These are phyloP conservation scores for Penicillium tannophilum DNA, from an alignment of 495 filamentous ascomycete species.

Conservation along the genomic window DNA sequence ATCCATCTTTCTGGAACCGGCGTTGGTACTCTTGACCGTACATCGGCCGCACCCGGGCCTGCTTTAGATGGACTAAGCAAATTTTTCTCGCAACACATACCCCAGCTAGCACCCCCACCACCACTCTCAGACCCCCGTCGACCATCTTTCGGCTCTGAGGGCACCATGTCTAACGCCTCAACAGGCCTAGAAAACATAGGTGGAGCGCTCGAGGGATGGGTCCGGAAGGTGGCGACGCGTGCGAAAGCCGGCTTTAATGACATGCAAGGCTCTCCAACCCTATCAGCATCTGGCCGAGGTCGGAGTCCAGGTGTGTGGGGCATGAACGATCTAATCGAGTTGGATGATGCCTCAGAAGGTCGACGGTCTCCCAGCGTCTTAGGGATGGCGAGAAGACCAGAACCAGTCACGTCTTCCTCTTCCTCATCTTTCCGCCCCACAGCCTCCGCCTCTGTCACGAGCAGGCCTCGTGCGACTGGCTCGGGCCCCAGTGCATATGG, in stretches of 20 bases:
- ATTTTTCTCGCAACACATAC: slow-evolving; percentile 75
- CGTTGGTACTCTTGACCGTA: slow-evolving; percentile 74
- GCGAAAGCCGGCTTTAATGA: slow-evolving; percentile 45
- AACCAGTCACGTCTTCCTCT: slow-evolving; percentile 25
- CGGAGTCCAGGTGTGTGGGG: slow-evolving; percentile 41
- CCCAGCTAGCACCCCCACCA: slow-evolving; percentile 59
- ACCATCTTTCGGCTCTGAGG: slow-evolving; percentile 45
- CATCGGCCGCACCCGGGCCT: slow-evolving; percentile 73
- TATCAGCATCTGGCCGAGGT: slow-evolving; percentile 34
- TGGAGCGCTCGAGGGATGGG: slow-evolving; percentile 84
- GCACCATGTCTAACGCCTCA: slow-evolving; percentile 47
- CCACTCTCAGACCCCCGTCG: slow-evolving; percentile 33
- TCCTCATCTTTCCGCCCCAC: slow-evolving; percentile 30
- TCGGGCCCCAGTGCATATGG: slow-evolving; percentile 12
- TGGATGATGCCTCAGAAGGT: slow-evolving; percentile 61
- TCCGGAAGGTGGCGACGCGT: slow-evolving; percentile 71
- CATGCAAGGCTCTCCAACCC: slow-evolving; percentile 33
- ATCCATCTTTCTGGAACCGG: slow-evolving; percentile 71
- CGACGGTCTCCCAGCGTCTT: slow-evolving; percentile 28
- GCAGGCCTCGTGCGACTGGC: slow-evolving; percentile 42
- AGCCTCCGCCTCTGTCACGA: slow-evolving; percentile 39
- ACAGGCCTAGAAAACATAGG: slow-evolving; percentile 79
- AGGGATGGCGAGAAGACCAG: slow-evolving; percentile 22
- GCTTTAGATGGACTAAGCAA: slow-evolving; percentile 78
- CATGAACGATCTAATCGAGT: slow-evolving; percentile 79